Evolutionary conservation across 1,284 basidiomycete genomes (phyloP), one percentile per base, ranked within the genome.

Genomic region (Athelia psychrophila): DNA sequence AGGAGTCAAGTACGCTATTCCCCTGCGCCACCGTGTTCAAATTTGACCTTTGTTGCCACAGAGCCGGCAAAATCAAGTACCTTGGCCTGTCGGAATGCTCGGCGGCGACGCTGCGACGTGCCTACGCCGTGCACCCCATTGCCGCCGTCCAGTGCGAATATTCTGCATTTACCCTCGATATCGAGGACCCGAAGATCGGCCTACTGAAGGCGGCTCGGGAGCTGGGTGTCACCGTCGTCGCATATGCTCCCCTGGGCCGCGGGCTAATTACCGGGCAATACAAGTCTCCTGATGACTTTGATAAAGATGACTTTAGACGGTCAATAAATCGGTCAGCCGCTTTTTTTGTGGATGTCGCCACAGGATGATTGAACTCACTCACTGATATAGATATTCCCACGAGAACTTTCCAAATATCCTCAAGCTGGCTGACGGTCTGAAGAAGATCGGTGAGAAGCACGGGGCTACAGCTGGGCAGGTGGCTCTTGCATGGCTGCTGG

Each of bases 401-500:
- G 71, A 79, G 58, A 83, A 86, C 62, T 82, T 86, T 59, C 74
- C 75, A 1, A 79, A 80, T 48, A 80, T 86, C 50, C 61, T 84
- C n/a, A 64, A 73, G 16, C 62, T 87, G 4, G 79, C 76, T 2
- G 69, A 78, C 6, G 69, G 67, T 23, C 61, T 88, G 15, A 60
- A 70, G 35, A 54, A 59, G 5, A 68, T 85, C 24, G 81, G 77
- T 1, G 57, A 65, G 42, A 72, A 66, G 50, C 73, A 83, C 57
- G 63, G 68, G 18, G 75, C 75, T 3, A 80, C 83, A 1, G 54
- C 81, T 0, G 75, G 78, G 0, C 85, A 87, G 62, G 69, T 84
- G 15, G 65, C 75, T 0, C 70, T 88, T 13, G 82, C 86, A 0
- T 88, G 85, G 84, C 56, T 85, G 16, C 67, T 83, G 19, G 75